phyloP scores from a whole-genome alignment of 805 yeast genomes.

The Hanseniaspora valbyensis region DNA sequence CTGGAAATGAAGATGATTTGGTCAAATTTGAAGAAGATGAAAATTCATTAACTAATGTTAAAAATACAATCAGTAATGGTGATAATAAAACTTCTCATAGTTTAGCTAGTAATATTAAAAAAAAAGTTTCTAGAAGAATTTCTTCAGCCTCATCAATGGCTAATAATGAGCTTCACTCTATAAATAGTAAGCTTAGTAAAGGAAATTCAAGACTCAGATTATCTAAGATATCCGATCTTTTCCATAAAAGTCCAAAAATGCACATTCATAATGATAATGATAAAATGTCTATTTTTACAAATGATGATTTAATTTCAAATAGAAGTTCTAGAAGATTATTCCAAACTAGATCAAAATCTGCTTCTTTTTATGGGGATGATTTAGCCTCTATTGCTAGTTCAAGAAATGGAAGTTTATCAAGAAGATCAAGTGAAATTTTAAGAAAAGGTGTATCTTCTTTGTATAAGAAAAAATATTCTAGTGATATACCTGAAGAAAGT shows the following conservation, averaged over 20 bases:
- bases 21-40: neutral
- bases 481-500: neutral
- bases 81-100: neutral
- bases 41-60: too few species aligned
- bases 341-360: slow-evolving; percentile 3
- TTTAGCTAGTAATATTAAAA: neutral
- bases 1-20: neutral
- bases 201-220: slow-evolving; percentile 2
- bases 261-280: neutral
- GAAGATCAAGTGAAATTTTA: slow-evolving; percentile 3
- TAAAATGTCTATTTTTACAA: neutral
- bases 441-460: neutral
- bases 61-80: too few species aligned
- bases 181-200: neutral
- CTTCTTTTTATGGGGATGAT: slow-evolving; percentile 1
- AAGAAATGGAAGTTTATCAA: neutral
- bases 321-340: neutral
- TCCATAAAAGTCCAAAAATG: neutral
- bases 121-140: neutral
- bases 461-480: neutral
- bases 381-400: neutral
- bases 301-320: neutral
- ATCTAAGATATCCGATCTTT: slow-evolving; percentile 4
- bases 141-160: neutral
- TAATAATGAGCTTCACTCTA: slow-evolving; percentile 3